Conservation (phyloP, 2,329 filamentous ascomycete genomes). For the Ilyonectria mors-panacis region DNA sequence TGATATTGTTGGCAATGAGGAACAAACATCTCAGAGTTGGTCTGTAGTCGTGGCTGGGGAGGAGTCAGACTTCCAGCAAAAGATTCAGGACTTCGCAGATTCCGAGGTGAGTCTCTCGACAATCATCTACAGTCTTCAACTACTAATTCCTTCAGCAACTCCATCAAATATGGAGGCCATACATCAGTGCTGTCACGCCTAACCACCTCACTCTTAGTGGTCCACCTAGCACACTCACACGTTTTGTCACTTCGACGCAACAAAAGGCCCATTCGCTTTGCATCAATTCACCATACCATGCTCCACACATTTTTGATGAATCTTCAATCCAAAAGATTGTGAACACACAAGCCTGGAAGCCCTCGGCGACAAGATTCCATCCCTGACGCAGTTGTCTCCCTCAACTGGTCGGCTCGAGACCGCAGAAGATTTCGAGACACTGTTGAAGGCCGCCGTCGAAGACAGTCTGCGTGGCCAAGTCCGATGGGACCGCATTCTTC, state of each 20-base stretch:
- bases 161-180: slow-evolving; percentile 31
- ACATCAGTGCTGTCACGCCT: slow-evolving; percentile 45
- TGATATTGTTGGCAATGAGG: slow-evolving; percentile 31
- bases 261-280: slow-evolving; percentile 34
- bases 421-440: slow-evolving; percentile 12
- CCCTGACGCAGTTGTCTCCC: slow-evolving; percentile 23
- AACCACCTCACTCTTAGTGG: slow-evolving; percentile 45
- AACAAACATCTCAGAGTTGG: slow-evolving; percentile 31
- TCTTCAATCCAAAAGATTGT: not conserved
- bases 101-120: slow-evolving; percentile 22
- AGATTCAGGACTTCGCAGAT: slow-evolving; percentile 12
- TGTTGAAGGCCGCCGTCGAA: slow-evolving; percentile 17
- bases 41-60: slow-evolving; percentile 36
- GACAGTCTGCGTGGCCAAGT: slow-evolving; percentile 32
- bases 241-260: slow-evolving; percentile 33
- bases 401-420: slow-evolving; percentile 19
- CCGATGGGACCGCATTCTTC: slow-evolving; percentile 31
- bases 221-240: slow-evolving; percentile 36
- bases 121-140: accelerated
- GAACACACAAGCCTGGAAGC: not conserved
- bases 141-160: slow-evolving; percentile 24
- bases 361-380: not conserved
- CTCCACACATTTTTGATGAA: slow-evolving; percentile 40
- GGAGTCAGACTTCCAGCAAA: slow-evolving; percentile 24
- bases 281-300: slow-evolving; percentile 46